Evolutionary conservation across 2,329 filamentous ascomycete genomes (phyloP), one percentile per base, ranked within the genome.

Genomic region (Meredithiella fracta): DNA sequence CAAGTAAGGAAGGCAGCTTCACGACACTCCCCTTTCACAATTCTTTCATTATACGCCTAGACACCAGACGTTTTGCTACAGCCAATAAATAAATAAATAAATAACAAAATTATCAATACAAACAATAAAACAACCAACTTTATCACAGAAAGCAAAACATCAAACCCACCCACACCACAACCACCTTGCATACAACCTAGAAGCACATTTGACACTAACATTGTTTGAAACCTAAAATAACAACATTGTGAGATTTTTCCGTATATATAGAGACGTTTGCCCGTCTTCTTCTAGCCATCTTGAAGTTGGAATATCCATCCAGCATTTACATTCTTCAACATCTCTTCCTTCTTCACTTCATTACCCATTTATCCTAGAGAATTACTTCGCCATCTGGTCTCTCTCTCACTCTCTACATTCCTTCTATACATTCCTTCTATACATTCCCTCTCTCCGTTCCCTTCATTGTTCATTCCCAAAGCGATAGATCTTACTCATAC

Each of bases 221-320:
- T 34, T 34, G 29, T 34, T 34, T 34, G 29, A 34, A 34, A 34
- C 29, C 29, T 34, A 34, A 34, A 34, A 34, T 34, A 34, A 34
- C 29, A 34, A 34, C 29, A n/a, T n/a, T n/a, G n/a, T 34, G 29
- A 44, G 15, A 44, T 44, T n/a, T 38, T 11, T 17, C 15, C 17
- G 17, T 42, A 42, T 51, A 51, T 51, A 51, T 51, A 51, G 31
- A n/a, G 26, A 29, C 49, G 15, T 34, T 11, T 51, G 23, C 49
- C 49, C 49, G 20, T 17, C 49, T 51, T 38, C 29, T 31, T 31
- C 49, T 34, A 17, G 26, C 26, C 31, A 9, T 51, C 29, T 38
- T 31, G 25, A 11, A 34, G 20, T 51, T 51, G 49, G n/a, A 51
- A 17, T 3, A 51, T 20, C 26, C 20, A 51, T 51, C 31, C 25